phyloP scores from a whole-genome alignment of 768 basidiomycete species.

The Auricularia sp. region DNA sequence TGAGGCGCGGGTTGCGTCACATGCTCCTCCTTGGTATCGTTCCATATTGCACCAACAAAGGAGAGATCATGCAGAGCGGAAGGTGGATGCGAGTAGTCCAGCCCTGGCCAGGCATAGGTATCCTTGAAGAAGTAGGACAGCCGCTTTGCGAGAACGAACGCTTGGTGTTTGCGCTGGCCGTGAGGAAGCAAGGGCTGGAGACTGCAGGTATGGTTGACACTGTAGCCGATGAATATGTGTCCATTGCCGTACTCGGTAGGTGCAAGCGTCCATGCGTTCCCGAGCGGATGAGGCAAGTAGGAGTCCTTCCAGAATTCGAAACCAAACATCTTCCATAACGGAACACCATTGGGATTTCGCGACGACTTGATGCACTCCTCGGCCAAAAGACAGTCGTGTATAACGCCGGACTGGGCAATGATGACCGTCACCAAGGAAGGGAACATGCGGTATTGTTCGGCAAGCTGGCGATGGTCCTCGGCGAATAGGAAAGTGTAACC shows the following conservation, averaged over 20 bases:
- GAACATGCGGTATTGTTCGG: constrained; percentile 1
- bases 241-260: constrained; percentile 4
- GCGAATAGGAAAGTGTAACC: constrained; percentile 6
- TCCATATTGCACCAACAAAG: constrained; percentile 1
- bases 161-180: constrained; percentile 5
- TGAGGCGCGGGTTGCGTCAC: neutral
- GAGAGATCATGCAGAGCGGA: neutral
- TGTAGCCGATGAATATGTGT: constrained; percentile 9
- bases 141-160: constrained; percentile 6
- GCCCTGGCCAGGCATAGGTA: neutral
- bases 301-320: constrained; percentile 4
- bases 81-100: neutral
- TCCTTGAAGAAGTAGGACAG: constrained; percentile 2
- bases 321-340: constrained; percentile 6
- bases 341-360: neutral
- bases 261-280: constrained; percentile 4
- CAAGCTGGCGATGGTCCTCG: neutral
- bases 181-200: constrained; percentile 1
- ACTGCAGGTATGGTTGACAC: constrained; percentile 6
- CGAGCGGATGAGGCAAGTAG: neutral
- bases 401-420: neutral
- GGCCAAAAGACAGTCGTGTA: neutral
- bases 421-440: neutral
- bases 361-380: constrained; percentile 5
- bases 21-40: neutral